Conservation (phyloP, 2,329 filamentous ascomycete species). For the Xylaria polymorpha region DNA sequence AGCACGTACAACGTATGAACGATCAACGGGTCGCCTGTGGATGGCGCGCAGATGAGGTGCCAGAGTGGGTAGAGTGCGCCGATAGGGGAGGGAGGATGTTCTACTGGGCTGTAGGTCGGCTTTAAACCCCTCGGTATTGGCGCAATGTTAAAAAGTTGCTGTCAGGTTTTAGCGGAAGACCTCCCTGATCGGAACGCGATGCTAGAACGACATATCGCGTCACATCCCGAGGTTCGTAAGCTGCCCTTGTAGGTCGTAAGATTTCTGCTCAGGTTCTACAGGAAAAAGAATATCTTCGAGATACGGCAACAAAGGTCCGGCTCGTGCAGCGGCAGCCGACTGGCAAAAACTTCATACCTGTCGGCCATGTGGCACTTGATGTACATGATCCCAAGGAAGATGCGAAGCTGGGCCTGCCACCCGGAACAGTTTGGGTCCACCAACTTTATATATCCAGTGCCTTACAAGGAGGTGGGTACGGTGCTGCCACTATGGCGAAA, state of each 20-base stretch:
- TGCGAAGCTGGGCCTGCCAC: conserved; percentile 48
- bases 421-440: conserved; percentile 54
- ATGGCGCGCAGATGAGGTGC: conserved; percentile 56
- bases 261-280: conserved; percentile 30
- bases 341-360: conserved; percentile 50
- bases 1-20: conserved; percentile 56
- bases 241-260: conserved; percentile 9
- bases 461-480: conserved; percentile 53
- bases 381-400: conserved; percentile 49
- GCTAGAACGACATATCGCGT: conserved; percentile 48
- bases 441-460: conserved; percentile 56
- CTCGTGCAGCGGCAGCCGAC: conserved; percentile 49
- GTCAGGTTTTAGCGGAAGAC: conserved; percentile 49
- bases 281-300: conserved; percentile 52
- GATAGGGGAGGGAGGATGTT: conserved; percentile 52
- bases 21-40: conserved; percentile 60
- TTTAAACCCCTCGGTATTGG: conserved; percentile 13
- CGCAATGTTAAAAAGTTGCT: conserved; percentile 28
- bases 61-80: conserved; percentile 51
- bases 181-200: conserved; percentile 47
- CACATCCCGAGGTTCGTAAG: conserved; percentile 48
- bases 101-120: conserved; percentile 56
- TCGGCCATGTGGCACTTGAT: conserved; percentile 57
- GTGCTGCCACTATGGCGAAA: conserved; percentile 52
- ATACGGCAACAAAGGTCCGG: conserved; percentile 51